A percentile compares a stretch with the other conserved stretches of the same genome.
phyloP scores from a whole-genome alignment of 805 yeast species.

The Candida verbasci region DNA sequence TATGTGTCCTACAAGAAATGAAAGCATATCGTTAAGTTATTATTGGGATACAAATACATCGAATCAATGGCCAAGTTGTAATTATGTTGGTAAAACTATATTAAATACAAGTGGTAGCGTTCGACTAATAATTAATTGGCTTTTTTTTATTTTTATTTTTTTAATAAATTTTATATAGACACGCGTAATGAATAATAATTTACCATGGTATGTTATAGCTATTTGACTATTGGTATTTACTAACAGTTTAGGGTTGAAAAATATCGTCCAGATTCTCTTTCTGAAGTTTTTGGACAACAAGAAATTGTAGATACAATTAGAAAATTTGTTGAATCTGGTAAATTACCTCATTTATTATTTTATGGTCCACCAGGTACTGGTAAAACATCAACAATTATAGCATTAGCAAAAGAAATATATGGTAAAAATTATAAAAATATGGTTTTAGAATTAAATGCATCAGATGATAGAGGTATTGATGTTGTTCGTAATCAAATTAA shows the following conservation, averaged over 20 bases:
- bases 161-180: slow-evolving; percentile 4
- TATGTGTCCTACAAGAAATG: slow-evolving; percentile 55
- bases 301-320: slow-evolving; percentile 83
- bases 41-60: slow-evolving; percentile 31
- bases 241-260: slow-evolving; percentile 74
- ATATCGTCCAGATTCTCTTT: slow-evolving; percentile 79
- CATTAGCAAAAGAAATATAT: slow-evolving; percentile 76
- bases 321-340: slow-evolving; percentile 76
- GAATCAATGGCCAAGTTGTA: slow-evolving; percentile 29
- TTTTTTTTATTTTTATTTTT: slow-evolving; percentile 7
- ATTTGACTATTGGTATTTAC: slow-evolving; percentile 20
- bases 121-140: slow-evolving; percentile 12
- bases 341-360: slow-evolving; percentile 85
- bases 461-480: slow-evolving; percentile 96
- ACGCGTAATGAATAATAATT: slow-evolving; percentile 33
- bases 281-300: slow-evolving; percentile 88
- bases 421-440: slow-evolving; percentile 78
- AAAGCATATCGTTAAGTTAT: slow-evolving; percentile 37
- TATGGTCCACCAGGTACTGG: slow-evolving; percentile 97
- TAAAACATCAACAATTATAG: slow-evolving; percentile 83
- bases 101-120: slow-evolving; percentile 9
- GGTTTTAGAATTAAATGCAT: slow-evolving; percentile 93
- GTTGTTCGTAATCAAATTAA: slow-evolving; percentile 97
- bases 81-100: slow-evolving; percentile 26
- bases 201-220: slow-evolving; percentile 48